phyloP scores from a whole-genome alignment of 1,284 basidiomycete species.

The Prillingera fragicola region DNA sequence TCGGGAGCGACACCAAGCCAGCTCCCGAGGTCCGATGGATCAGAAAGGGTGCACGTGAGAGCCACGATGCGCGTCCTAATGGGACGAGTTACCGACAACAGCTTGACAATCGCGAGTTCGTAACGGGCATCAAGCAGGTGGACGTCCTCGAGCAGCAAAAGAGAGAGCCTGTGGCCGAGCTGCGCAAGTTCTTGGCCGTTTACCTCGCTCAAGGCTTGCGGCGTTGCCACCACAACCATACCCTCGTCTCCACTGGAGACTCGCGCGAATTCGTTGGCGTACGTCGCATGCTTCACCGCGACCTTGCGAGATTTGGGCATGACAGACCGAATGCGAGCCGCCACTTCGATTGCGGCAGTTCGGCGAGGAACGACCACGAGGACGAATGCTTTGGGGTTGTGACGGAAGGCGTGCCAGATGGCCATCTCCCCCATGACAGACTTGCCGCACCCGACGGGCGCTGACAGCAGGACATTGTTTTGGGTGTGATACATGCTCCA shows the following conservation, averaged over 20 bases:
- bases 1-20: slow-evolving; percentile 70
- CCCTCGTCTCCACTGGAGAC: slow-evolving; percentile 11
- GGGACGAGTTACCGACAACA: slow-evolving; percentile 58
- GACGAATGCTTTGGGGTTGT: slow-evolving; percentile 31
- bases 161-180: slow-evolving; percentile 51
- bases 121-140: slow-evolving; percentile 77
- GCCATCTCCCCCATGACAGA: slow-evolving; percentile 65
- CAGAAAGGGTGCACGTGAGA: slow-evolving; percentile 69
- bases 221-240: slow-evolving; percentile 44
- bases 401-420: slow-evolving; percentile 55
- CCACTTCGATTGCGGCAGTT: slow-evolving; percentile 40
- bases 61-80: slow-evolving; percentile 70
- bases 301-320: slow-evolving; percentile 27
- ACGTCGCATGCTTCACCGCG: slow-evolving; percentile 22
- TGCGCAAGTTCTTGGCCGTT: slow-evolving; percentile 6
- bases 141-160: slow-evolving; percentile 79
- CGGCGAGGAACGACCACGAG: slow-evolving; percentile 42
- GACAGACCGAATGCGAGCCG: slow-evolving; percentile 37
- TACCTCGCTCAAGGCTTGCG: slow-evolving; percentile 37
- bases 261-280: slow-evolving; percentile 30
- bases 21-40: slow-evolving; percentile 69
- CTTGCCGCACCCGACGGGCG: slow-evolving; percentile 77
- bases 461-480: slow-evolving; percentile 70
- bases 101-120: slow-evolving; percentile 71
- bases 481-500: slow-evolving; percentile 74